A percentile compares a stretch with the other conserved stretches of the same genome.
phyloP scores from a whole-genome alignment of 495 filamentous ascomycete species.

The Aspergillus ellipticus region DNA sequence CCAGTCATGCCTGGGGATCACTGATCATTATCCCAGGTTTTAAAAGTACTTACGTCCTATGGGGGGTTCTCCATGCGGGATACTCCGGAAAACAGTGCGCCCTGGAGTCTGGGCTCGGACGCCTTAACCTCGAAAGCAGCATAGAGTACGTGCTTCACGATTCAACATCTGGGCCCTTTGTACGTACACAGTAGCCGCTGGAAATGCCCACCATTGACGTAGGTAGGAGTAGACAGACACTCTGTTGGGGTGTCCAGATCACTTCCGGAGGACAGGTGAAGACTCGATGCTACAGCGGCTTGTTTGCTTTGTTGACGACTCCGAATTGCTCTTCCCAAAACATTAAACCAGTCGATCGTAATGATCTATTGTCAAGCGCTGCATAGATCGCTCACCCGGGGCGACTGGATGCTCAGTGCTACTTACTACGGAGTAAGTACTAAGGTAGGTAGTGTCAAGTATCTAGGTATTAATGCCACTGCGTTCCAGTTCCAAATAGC shows the following conservation, averaged over 20 bases:
- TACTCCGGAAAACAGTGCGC: not conserved
- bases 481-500: slow-evolving; percentile 21
- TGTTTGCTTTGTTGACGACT: not conserved
- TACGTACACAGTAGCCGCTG: too few species aligned
- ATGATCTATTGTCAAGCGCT: not conserved
- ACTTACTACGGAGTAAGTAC: not conserved
- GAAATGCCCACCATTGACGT: too few species aligned
- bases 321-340: not conserved
- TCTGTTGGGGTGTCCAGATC: not conserved
- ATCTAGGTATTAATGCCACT: slow-evolving; percentile 27
- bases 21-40: not conserved
- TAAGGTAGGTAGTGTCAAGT: too few species aligned
- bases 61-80: not conserved
- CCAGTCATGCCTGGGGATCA: not conserved
- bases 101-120: not conserved
- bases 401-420: not conserved
- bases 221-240: too few species aligned
- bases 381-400: slow-evolving; percentile 1
- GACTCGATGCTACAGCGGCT: not conserved
- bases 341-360: not conserved
- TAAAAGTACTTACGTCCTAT: not conserved
- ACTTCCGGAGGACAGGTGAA: not conserved
- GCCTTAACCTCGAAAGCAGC: not conserved
- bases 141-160: too few species aligned
- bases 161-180: too few species aligned